A percentile compares a stretch with the other conserved stretches of the same genome.
Conservation (phyloP, 108 stramenopile genomes). For the Mediolabrus comicus region DNA sequence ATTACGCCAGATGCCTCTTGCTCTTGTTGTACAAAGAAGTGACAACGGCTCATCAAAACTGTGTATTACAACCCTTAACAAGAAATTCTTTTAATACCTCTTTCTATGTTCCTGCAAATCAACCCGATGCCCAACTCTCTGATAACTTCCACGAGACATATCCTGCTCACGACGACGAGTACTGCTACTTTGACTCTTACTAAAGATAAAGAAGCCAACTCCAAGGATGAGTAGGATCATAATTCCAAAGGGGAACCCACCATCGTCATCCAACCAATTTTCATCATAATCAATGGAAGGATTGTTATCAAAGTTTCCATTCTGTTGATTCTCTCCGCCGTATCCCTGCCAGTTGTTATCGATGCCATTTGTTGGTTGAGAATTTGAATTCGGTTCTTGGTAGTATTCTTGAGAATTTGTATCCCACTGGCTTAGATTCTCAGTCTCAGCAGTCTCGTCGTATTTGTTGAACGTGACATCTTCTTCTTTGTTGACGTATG, state of each 20-base stretch:
- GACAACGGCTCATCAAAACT: too few species aligned
- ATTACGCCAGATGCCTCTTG: too few species aligned
- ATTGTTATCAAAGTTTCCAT: background rate
- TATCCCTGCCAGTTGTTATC: background rate
- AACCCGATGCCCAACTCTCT: background rate
- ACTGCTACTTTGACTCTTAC: background rate
- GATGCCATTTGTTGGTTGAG: background rate
- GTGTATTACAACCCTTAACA: background rate
- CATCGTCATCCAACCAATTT: constrained; percentile 3
- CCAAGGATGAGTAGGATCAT: background rate
- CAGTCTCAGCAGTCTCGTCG: background rate
- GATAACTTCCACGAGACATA: background rate
- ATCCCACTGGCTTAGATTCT: background rate
- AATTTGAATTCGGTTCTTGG: background rate
- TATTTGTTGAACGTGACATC: background rate
- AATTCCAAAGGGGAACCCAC: background rate
- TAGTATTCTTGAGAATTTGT: background rate
- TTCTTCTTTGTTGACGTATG: background rate
- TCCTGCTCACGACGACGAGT: background rate
- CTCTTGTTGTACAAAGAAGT: too few species aligned
- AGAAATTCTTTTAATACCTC: background rate
- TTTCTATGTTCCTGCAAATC: background rate
- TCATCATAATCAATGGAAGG: background rate
- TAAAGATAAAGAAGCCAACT: background rate
- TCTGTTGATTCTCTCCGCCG: background rate